Base-by-base conservation (phyloP, 2,329 filamentous ascomycete species). In the Microthyrium microscopicum region DNA sequence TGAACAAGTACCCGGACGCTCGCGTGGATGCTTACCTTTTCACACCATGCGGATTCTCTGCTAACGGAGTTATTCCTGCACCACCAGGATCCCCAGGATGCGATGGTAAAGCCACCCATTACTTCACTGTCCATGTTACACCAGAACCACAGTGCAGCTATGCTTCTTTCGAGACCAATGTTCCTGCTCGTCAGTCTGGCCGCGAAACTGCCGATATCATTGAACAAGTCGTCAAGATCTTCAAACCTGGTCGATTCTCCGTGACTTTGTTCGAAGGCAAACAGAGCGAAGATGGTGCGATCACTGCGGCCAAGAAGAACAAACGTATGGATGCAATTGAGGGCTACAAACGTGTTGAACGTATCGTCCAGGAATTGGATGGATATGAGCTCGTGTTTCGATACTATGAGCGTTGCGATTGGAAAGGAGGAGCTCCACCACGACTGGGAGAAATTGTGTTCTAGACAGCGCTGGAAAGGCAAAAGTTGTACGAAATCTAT, bases 91-190 rank as follows among this genome's bases (percentile, higher is more conserved):
- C 68, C 11, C 61, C 64, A 39, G 54, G 53, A 24, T 50, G 49
- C 16, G 50, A 59, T 21, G 62, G 57, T 39, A 52, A 51, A 26
- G 47, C 49, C 26, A 54, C 50, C 5, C 84, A 95, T 58, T 98
- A 98, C 61, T 98, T 94, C 59, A 98, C 87, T 1, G 89, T 98
- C 17, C 89, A 98, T 51, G 89, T 98, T 43, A 98, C 89, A 0
- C 89, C 89, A 1, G 89, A 98, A 64, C 83, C 87, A 11, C 75
- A 93, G 48, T 98, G 87, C 64, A 94, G 85, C 4, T 98, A 92
- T 54, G 89, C 89, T 22, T 94, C 84, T 2, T 98, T 98, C 51
- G 89, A 98, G 64, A 95, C 89, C 44, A 98, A 95, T 46, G 87
- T 98, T 4, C 89, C 89, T 2, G 79, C 83, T 18, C 76, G 74